Conservation (phyloP, 139 green algal genomes). For the Chlamydomonas sp. region DNA sequence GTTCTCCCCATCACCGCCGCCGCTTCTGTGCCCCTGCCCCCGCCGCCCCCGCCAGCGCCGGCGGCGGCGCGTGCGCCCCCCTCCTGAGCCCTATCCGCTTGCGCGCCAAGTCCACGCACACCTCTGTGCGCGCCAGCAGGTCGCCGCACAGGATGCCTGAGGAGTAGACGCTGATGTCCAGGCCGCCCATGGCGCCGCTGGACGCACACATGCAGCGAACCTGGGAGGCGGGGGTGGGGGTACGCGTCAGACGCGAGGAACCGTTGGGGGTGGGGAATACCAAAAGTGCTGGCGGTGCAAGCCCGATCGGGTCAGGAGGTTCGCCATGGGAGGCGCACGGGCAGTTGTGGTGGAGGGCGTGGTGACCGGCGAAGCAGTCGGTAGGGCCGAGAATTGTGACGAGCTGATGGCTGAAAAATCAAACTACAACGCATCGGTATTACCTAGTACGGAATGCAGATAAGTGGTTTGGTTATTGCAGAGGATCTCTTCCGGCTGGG, state of each 20-base stretch:
- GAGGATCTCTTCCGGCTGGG: too few relatives aligned
- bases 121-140: conserved; percentile 46
- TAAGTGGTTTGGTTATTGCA: too few relatives aligned
- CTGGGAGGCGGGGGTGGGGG: background rate
- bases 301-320: too few relatives aligned
- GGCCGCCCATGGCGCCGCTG: conserved; percentile 13
- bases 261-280: background rate
- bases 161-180: conserved; percentile 56
- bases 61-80: background rate
- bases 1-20: background rate
- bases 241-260: background rate
- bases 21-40: background rate
- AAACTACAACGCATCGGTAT: too few relatives aligned
- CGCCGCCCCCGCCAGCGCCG: background rate
- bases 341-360: too few relatives aligned
- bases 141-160: conserved; percentile 63
- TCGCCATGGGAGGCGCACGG: too few relatives aligned
- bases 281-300: background rate
- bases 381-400: too few relatives aligned
- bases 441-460: too few relatives aligned
- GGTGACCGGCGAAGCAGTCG: too few relatives aligned
- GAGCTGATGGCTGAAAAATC: too few relatives aligned
- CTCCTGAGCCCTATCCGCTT: conserved; percentile 52
- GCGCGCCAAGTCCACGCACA: conserved; percentile 54
- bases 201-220: conserved; percentile 44